Conservation (phyloP, 2,329 filamentous ascomycete genomes). For the Alternaria infectoria region DNA sequence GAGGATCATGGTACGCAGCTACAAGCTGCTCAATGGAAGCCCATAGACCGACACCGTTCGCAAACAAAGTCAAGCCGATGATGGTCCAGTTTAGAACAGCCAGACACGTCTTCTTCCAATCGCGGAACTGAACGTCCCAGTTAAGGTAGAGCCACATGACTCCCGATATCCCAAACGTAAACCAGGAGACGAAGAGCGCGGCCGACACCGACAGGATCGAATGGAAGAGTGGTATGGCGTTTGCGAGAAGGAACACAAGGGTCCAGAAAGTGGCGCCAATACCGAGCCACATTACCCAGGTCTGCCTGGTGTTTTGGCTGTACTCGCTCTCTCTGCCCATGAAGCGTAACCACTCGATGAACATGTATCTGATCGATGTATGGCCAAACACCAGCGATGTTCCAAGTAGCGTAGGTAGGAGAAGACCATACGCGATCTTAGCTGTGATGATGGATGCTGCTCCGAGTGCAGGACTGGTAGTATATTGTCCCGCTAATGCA, state of each 20-base stretch:
- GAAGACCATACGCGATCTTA: conserved; percentile 71
- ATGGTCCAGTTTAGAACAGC: conserved; percentile 20
- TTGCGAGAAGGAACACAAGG: conserved; percentile 69
- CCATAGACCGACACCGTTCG: neutral
- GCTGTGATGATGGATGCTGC: conserved; percentile 61
- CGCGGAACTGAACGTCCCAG: conserved; percentile 48
- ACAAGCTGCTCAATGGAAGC: conserved; percentile 2
- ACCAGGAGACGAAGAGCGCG: conserved; percentile 69
- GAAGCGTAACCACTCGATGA: conserved; percentile 62
- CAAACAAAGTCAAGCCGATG: conserved; percentile 16
- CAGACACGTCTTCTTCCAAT: conserved; percentile 23
- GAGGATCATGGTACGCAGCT: conserved; percentile 5
- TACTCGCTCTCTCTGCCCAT: conserved; percentile 33
- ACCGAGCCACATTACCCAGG: conserved; percentile 45
- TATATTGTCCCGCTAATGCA: conserved; percentile 64
- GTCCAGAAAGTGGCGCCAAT: conserved; percentile 58
- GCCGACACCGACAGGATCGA: conserved; percentile 65
- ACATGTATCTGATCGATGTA: conserved; percentile 68
- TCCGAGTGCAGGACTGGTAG: conserved; percentile 68
- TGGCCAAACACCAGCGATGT: conserved; percentile 72
- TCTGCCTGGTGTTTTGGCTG: conserved; percentile 27
- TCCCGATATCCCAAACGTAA: conserved; percentile 54
- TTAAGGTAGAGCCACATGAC: conserved; percentile 36
- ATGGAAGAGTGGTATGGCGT: conserved; percentile 71
- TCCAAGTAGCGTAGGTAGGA: conserved; percentile 71